Evolutionary conservation across 768 basidiomycete genomes (phyloP).

Genomic region (Floccularia luteovirens): DNA sequence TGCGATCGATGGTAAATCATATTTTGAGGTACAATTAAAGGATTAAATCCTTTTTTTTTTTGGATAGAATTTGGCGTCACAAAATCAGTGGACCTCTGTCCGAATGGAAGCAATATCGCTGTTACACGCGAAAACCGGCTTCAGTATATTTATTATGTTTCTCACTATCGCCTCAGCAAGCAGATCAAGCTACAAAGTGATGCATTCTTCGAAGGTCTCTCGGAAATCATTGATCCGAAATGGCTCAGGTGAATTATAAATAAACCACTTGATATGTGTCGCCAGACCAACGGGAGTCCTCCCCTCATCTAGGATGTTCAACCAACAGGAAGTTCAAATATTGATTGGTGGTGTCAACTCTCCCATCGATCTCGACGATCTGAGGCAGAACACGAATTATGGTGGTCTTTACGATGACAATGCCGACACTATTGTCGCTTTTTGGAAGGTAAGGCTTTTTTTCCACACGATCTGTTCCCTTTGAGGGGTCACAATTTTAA

Average conservation of each 20-base stretch:
- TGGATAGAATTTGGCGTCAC: conserved; percentile 73
- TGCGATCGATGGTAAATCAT: conserved; percentile 65
- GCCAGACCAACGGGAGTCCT: not conserved
- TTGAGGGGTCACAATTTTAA: not conserved
- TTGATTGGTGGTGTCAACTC: conserved; percentile 85
- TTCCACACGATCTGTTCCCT: not conserved
- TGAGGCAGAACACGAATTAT: conserved; percentile 71
- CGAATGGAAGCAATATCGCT: conserved; percentile 71
- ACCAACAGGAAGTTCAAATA: conserved; percentile 91
- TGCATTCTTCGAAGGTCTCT: conserved; percentile 88
- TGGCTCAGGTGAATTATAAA: conserved; percentile 58
- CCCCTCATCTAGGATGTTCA: conserved; percentile 71
- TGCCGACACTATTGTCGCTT: conserved; percentile 63
- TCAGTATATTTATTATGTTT: conserved; percentile 84
- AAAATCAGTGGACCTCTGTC: conserved; percentile 70
- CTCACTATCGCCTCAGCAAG: conserved; percentile 80
- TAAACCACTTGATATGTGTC: not conserved
- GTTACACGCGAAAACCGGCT: conserved; percentile 88
- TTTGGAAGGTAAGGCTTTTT: conserved; percentile 65
- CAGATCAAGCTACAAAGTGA: conserved; percentile 83
- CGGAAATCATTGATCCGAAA: conserved; percentile 86
- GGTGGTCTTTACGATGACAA: conserved; percentile 72
- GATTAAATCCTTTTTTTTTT: conserved; percentile 3
- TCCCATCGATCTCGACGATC: conserved; percentile 78
- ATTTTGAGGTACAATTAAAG: not conserved